Base-by-base conservation (phyloP, 2,329 filamentous ascomycete genomes). In the Monilinia polystroma region DNA sequence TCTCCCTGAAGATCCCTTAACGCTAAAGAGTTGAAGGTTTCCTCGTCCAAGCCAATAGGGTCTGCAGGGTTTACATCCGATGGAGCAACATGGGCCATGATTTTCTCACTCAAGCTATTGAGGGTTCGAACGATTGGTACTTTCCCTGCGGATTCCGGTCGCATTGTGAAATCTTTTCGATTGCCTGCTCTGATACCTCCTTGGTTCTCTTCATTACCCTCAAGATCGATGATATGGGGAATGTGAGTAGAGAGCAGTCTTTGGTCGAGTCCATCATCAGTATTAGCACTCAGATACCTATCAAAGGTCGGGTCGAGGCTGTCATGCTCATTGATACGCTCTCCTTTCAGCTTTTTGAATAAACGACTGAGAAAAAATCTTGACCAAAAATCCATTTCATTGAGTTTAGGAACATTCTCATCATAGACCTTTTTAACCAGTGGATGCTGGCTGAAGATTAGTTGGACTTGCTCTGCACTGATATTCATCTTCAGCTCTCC, bases 141-240 rank as follows among this genome's bases (percentile, higher is more conserved):
- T 75, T 95, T 94, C 56, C 89, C 86, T 57, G 85, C 81, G 14
- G 87, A 84, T 2, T 83, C 83, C 2, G 93, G 92, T 45, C 92
- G 86, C 92, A 98, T 97, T 71, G 96, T 95, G 47, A 90, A 80
- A 76, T 98, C 93, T 66, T 94, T 92, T 63, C 90, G 84, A 77
- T 99, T 98, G 60, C 95, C 95, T 69, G 84, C 80, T 73, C 85
- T 89, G 74, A 89, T 86, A 64, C 93, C 91, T 72, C 93, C 96
- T 77, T 96, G 89, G 74, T 99, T 94, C 77, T 95, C 91, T 79
- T 98, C 95, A 75, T 99, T 99, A 41, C 90, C 95, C 75, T 94
- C 92, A 35, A 99, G 79, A 76, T 99, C 91, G 72, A 99, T 93
- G 70, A 96, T 93, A 73, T 93, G 88, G 0, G 95, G 93, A 26